phyloP scores from a whole-genome alignment of 23 red algal genomes.

The Gracilaria caudata region DNA sequence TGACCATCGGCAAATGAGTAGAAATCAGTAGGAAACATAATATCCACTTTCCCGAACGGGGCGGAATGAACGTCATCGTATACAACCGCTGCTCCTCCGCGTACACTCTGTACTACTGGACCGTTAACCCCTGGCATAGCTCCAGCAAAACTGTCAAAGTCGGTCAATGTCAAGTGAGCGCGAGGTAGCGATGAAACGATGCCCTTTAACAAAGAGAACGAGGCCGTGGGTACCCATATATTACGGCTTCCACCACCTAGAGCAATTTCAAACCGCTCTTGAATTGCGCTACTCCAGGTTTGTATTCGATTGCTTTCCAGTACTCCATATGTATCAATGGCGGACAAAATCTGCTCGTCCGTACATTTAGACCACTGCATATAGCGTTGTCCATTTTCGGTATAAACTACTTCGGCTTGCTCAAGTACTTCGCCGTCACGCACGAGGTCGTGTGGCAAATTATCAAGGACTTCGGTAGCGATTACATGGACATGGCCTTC shows the following conservation, averaged over 20 bases:
- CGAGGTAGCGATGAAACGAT: slow-evolving; percentile 35
- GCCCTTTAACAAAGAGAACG: slow-evolving; percentile 20
- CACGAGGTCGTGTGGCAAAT: slow-evolving; percentile 83
- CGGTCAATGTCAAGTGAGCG: slow-evolving; percentile 59
- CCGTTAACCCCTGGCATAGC: slow-evolving; percentile 56
- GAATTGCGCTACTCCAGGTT: slow-evolving; percentile 6
- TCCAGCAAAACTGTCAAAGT: slow-evolving; percentile 72
- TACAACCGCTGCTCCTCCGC: slow-evolving; percentile 40
- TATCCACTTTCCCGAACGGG: slow-evolving; percentile 67
- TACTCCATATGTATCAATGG: slow-evolving; percentile 29
- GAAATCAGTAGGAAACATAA: slow-evolving; percentile 89
- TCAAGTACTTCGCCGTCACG: slow-evolving; percentile 17
- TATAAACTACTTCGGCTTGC: slow-evolving; percentile 7
- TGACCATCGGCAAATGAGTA: slow-evolving; percentile 26
- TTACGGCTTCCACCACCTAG: slow-evolving; percentile 47
- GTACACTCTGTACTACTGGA: slow-evolving; percentile 78
- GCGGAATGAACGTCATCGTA: slow-evolving; percentile 64
- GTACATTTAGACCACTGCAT: slow-evolving; percentile 30
- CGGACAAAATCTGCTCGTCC: slow-evolving; percentile 17
- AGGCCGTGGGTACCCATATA: slow-evolving; percentile 60
- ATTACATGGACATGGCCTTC: slow-evolving; percentile 59
- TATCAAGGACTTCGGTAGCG: slow-evolving; percentile 87
- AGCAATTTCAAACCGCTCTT: slow-evolving; percentile 41
- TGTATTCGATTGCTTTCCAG: not conserved
- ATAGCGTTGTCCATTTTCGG: not conserved